Evolutionary conservation across 164 flowering plant species (phyloP).

Genomic region (Nelumbo lutea): DNA sequence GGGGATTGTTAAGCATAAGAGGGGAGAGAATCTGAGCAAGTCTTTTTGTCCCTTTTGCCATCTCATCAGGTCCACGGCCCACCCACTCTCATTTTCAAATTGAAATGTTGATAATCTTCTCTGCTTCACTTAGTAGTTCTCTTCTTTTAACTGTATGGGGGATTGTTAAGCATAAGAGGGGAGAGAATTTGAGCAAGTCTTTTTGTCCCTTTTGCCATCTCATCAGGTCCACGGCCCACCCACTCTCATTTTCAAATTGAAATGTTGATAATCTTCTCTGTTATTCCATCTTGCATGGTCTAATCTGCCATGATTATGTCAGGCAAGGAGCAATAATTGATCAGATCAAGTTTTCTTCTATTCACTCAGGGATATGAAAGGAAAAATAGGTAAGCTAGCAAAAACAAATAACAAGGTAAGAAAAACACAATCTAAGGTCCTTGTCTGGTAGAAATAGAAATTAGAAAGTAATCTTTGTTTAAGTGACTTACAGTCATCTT

Average conservation of each 20-base stretch:
- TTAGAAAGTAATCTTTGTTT: no score
- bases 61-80: background rate
- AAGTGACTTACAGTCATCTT: no score
- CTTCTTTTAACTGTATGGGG: background rate
- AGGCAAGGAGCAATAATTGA: no score
- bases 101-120: background rate
- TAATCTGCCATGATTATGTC: no score
- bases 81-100: background rate
- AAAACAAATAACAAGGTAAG: no score
- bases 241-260: background rate
- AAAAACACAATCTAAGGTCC: no score
- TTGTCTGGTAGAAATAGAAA: no score
- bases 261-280: background rate
- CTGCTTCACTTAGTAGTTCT: constrained; percentile 7
- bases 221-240: background rate
- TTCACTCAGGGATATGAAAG: no score
- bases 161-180: background rate
- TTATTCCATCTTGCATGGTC: background rate
- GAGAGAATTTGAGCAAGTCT: background rate
- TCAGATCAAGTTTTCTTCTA: no score
- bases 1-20: background rate
- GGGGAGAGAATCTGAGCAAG: background rate
- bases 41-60: constrained; percentile 6
- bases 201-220: constrained; percentile 3
- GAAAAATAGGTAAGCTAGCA: no score